phyloP scores from a whole-genome alignment of 2,329 filamentous ascomycete genomes.

The Coleophoma cylindrospora region DNA sequence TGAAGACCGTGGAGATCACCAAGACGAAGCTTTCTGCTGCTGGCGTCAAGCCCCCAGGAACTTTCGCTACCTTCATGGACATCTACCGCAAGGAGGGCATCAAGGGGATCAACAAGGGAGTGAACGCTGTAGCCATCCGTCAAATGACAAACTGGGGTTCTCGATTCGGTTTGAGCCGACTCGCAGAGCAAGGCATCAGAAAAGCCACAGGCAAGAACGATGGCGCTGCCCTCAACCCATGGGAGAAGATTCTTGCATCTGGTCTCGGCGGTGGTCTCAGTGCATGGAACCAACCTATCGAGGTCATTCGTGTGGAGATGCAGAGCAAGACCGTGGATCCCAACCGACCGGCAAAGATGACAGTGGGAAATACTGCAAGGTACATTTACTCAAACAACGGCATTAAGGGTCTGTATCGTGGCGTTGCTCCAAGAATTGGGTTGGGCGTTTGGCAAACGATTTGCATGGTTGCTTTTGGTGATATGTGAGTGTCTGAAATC shows the following conservation, averaged over 20 bases:
- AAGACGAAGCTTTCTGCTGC: slow-evolving; percentile 88
- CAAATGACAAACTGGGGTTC: slow-evolving; percentile 99
- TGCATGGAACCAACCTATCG: slow-evolving; percentile 99
- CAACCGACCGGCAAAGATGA: slow-evolving; percentile 98
- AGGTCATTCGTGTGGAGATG: slow-evolving; percentile 99
- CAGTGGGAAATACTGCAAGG: slow-evolving; percentile 74
- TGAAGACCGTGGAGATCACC: slow-evolving; percentile 99
- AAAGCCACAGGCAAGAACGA: slow-evolving; percentile 72
- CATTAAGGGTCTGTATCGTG: slow-evolving; percentile 88
- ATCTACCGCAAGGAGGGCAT: slow-evolving; percentile 96
- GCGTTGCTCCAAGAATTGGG: slow-evolving; percentile 88
- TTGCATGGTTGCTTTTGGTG: slow-evolving; percentile 98
- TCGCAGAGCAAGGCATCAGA: slow-evolving; percentile 87
- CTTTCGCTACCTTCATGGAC: slow-evolving; percentile 91
- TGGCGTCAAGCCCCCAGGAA: slow-evolving; percentile 82
- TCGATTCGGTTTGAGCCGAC: slow-evolving; percentile 86
- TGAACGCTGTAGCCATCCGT: slow-evolving; percentile 96
- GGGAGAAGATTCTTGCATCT: slow-evolving; percentile 86
- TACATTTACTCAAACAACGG: slow-evolving; percentile 94
- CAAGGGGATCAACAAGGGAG: slow-evolving; percentile 93
- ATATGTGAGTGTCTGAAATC: slow-evolving; percentile 65
- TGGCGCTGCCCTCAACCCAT: slow-evolving; percentile 67
- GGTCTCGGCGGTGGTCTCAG: slow-evolving; percentile 87
- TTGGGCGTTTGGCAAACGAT: slow-evolving; percentile 98
- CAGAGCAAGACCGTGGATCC: slow-evolving; percentile 98